A percentile compares a stretch with the other conserved stretches of the same genome.
Evolutionary conservation across 2,329 filamentous ascomycete genomes (phyloP).

Genomic region (Magnaporthiopsis rhizophila): DNA sequence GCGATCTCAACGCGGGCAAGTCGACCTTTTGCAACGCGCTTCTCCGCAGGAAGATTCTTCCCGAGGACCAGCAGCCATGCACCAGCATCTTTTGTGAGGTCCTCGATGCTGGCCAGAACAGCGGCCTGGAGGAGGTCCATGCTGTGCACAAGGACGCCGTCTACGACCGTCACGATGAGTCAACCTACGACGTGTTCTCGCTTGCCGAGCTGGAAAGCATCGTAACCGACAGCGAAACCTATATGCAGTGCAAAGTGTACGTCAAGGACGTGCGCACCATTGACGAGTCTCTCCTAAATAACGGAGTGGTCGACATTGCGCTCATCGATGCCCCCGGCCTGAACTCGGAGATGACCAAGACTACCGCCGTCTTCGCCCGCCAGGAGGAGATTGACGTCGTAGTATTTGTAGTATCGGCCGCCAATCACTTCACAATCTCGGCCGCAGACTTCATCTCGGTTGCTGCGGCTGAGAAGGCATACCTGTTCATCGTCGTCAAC

Average conservation of each 20-base stretch:
- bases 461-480: slow-evolving; percentile 92
- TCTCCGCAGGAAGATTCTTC: slow-evolving; percentile 80
- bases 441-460: slow-evolving; percentile 98
- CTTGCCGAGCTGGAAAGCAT: slow-evolving; percentile 77
- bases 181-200: slow-evolving; percentile 82
- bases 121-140: slow-evolving; percentile 87
- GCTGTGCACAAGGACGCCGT: slow-evolving; percentile 73
- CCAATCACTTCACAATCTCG: slow-evolving; percentile 95
- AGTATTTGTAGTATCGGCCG: slow-evolving; percentile 94
- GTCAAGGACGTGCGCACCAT: slow-evolving; percentile 83
- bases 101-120: slow-evolving; percentile 83
- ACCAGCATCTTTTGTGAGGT: slow-evolving; percentile 99
- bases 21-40: slow-evolving; percentile 99
- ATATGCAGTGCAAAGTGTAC: slow-evolving; percentile 95
- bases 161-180: slow-evolving; percentile 87
- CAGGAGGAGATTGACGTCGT: slow-evolving; percentile 99
- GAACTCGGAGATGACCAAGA: slow-evolving; percentile 94
- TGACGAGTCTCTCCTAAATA: slow-evolving; percentile 90
- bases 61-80: slow-evolving; percentile 95
- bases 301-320: slow-evolving; percentile 95
- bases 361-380: slow-evolving; percentile 90
- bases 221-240: slow-evolving; percentile 79
- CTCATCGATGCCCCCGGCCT: slow-evolving; percentile 93
- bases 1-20: slow-evolving; percentile 64
- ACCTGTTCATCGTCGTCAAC: slow-evolving; percentile 98